Evolutionary conservation across 345 rosid species (phyloP), one percentile per base, ranked within the genome.

Genomic region (Rhizophora apiculata): DNA sequence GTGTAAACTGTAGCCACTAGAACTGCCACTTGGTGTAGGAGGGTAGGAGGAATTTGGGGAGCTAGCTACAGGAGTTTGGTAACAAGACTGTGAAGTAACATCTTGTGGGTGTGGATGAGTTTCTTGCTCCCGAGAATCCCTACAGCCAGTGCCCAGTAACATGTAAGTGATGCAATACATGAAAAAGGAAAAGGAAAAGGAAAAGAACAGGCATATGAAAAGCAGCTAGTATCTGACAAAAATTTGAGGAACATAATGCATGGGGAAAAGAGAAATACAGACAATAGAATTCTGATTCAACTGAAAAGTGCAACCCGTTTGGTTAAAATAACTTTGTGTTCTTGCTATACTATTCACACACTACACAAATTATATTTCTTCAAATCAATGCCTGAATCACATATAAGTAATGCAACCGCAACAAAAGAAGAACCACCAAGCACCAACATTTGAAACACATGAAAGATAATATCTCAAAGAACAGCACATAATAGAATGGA

Each of bases 41-140:
- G 91, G 89, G 52, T 78, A 80, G 32, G 97, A 90, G 34, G 92
- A 84, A 75, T 68, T 81, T 2, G 96, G 79, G 13, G 93, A 80
- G 69, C 82, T 80, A 64, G 68, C 80, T 3, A 81, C 82, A 43
- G 98, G 83, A 6, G 89, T 86, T 6, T 96, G 87, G 67, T 82
- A 91, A 97, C 96, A 89, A 10, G 96, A 92, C 57, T 83, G 89
- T 27, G 92, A 55, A 65, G 90, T 36, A n/a, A 16, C 59, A 24
- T 88, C 92, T 67, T 86, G 85, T 8, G 92, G 93, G 43, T 72
- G 85, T 6, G 86, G 84, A 78, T 82, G 92, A 60, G 79, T 79
- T 82, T 83, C 88, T 72, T 82, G 87, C 71, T 91, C 97, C 76
- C 83, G 87, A 37, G 92, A 83, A 37, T 85, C 81, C 98, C 98